Evolutionary conservation across 345 rosid genomes (phyloP), one percentile per base, ranked within the genome.

Genomic region (Triadica sebifera): DNA sequence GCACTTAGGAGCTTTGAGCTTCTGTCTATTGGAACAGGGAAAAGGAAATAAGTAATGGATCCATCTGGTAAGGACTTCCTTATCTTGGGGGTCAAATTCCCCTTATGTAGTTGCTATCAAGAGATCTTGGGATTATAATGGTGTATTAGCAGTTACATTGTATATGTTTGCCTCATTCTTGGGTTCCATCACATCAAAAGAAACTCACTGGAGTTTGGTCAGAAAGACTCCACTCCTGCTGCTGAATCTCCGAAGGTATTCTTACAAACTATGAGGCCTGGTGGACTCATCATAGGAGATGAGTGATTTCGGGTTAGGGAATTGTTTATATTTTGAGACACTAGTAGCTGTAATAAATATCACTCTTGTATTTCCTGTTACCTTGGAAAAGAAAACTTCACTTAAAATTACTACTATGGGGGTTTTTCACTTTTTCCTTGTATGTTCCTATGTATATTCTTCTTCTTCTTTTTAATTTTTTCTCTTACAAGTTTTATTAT

Each of bases 1-100:
- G 81, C 81, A 12, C 70, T 89, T 12, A 78, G 87, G 80, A 89
- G 88, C 85, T 87, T 91, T 57, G 94, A 91, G 81, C 84, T 84
- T 38, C 87, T 91, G 29, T 85, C 91, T 8, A 83, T 91, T 46
- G 77, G 79, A 62, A 71, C 74, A 77, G 91, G 74, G 85, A 89
- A 80, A 78, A 75, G 65, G 34, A 80, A 75, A 45, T 80, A 65
- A 67, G 61, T 5, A 5, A 43, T 5, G 3, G 29, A 77, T 29
- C 17, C 63, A 53, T 61, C 52, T 12, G 50, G 66, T 57, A 56
- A 34, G 78, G 70, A 39, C 52, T 70, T 70, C 1, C 34, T 38
- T 60, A 68, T 46, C 37, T 69, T 5, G 10, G 66, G 80, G 78
- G 74, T 70, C 53, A 16, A 70, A 50, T 37, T 47, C 16, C 51